A percentile compares a stretch with the other conserved stretches of the same genome.
Evolutionary conservation across 805 yeast species (phyloP).

Genomic region (Pichia paraexigua): DNA sequence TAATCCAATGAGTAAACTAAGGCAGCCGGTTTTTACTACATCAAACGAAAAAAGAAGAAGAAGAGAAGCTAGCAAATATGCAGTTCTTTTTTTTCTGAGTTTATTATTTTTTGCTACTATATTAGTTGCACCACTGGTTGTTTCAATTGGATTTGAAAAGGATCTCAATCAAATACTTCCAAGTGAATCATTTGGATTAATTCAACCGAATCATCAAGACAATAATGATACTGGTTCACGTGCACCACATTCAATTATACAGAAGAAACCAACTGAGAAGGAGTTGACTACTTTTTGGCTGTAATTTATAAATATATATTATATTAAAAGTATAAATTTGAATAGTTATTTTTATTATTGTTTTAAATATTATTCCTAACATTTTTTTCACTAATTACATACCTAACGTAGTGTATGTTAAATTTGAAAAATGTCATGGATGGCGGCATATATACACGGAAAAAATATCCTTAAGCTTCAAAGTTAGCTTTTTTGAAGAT

Average conservation of each 20-base stretch:
- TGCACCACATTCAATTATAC: constrained; percentile 41
- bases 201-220: constrained; percentile 54
- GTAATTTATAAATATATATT: constrained; percentile 4
- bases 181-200: constrained; percentile 27
- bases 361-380: too few species aligned
- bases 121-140: constrained; percentile 42
- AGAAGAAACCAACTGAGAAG: constrained; percentile 20
- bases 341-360: too few species aligned
- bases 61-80: constrained; percentile 36
- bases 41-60: constrained; percentile 34
- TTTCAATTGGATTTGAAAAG: constrained; percentile 12
- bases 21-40: constrained; percentile 33
- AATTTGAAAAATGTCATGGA: too few species aligned
- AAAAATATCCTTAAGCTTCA: too few species aligned
- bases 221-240: constrained; percentile 59
- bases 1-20: constrained; percentile 30
- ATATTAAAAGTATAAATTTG: neutral
- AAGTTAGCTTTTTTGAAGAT: too few species aligned
- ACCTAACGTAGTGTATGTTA: too few species aligned
- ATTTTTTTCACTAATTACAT: too few species aligned
- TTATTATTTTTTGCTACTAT: constrained; percentile 33
- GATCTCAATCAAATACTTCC: constrained; percentile 13
- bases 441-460: too few species aligned
- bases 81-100: constrained; percentile 36
- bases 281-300: constrained; percentile 23